Base-by-base conservation (phyloP, 257 asterid species). In the Rauvolfia tetraphylla region DNA sequence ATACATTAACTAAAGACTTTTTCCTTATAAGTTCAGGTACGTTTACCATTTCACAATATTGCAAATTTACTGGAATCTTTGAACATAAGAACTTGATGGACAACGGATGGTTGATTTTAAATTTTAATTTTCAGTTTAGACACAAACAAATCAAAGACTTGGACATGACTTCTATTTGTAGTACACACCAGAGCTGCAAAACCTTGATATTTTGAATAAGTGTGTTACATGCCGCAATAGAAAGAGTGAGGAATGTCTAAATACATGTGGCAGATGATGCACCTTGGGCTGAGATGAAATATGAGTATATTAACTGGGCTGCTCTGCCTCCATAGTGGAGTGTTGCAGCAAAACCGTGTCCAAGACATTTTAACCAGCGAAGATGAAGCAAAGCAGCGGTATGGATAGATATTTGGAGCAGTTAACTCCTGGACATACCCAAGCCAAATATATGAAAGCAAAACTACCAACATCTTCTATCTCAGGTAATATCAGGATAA, bases 1-100 rank as follows among this genome's bases (percentile, higher is more conserved):
- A 25, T 27, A 56, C 54, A 76, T 84, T 5, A 75, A 27, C 15
- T 25, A 38, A 38, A n/a, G 39, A n/a, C n/a, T 46, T 5, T n/a
- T 22, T 22, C 36, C 39, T 36, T 41, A n/a, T 62, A 63, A 63
- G n/a, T 15, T 13, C n/a, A 62, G 22, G 68, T 27, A 27, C 4
- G 69, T 33, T 33, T 33, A 15, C 25, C 44, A 33, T n/a, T 33
- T 17, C 5, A 33, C 69, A 63, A 63, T 3, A 15, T 34, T 17
- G 70, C 42, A 62, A n/a, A 62, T 3, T 15, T 1, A 15, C 23
- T 62, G 41, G 12, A 62, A 62, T 62, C 14, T 39, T 12, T 13
- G 7, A 59, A 59, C 38, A 25, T 20, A 3, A 25, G 67, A 59
- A 27, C 29, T 59, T 59, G 34, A 59, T 27, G 34, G 67, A 14